Percentiles rank a stretch among this genome's conserved stretches.
phyloP scores from a whole-genome alignment of 768 basidiomycete species.

The Boletus eberwhitei region DNA sequence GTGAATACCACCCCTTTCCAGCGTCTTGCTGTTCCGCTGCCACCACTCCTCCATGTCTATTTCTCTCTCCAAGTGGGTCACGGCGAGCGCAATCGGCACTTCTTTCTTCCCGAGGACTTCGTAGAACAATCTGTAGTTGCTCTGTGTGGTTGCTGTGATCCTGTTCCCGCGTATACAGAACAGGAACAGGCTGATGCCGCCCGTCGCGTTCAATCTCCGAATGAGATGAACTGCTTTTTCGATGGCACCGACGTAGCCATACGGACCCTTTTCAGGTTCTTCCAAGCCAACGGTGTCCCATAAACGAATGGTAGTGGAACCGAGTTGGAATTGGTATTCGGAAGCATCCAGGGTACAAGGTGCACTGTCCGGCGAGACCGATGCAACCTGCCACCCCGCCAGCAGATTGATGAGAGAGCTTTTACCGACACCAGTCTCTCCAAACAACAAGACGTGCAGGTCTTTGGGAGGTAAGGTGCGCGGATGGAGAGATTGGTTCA shows the following conservation, averaged over 20 bases:
- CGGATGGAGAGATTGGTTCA: slow-evolving; percentile 12
- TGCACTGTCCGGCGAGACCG: slow-evolving; percentile 18
- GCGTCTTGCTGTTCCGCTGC: slow-evolving; percentile 20
- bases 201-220: slow-evolving; percentile 24
- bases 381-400: slow-evolving; percentile 25
- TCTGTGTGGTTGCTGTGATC: slow-evolving; percentile 27
- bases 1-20: slow-evolving; percentile 20
- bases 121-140: slow-evolving; percentile 25
- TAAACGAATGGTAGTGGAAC: slow-evolving; percentile 20
- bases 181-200: slow-evolving; percentile 40
- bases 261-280: slow-evolving; percentile 22
- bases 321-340: slow-evolving; percentile 28
- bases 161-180: slow-evolving; percentile 40
- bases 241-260: slow-evolving; percentile 26
- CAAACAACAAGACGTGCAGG: slow-evolving; percentile 39
- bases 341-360: slow-evolving; percentile 35
- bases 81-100: slow-evolving; percentile 38
- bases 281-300: slow-evolving; percentile 36
- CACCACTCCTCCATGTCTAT: slow-evolving; percentile 34
- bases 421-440: slow-evolving; percentile 31
- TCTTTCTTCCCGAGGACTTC: slow-evolving; percentile 28
- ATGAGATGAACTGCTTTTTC: slow-evolving; percentile 34
- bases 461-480: slow-evolving; percentile 18
- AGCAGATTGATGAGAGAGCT: slow-evolving; percentile 30
- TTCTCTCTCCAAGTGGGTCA: slow-evolving; percentile 39